Evolutionary conservation across 106 monocot genomes (phyloP).

Genomic region (Dendrobium nobile): DNA sequence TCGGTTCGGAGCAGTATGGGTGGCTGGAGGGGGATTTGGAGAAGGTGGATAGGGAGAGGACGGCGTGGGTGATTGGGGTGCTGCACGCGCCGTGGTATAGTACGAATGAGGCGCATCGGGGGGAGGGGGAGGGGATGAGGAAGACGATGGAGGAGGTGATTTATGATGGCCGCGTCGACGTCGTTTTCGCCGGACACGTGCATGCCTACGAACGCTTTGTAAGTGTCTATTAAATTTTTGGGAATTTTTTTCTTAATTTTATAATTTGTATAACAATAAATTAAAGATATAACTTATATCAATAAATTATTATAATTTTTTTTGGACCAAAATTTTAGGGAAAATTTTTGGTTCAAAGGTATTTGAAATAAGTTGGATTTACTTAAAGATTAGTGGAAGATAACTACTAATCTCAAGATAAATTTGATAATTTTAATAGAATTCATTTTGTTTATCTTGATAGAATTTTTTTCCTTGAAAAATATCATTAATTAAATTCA

Average conservation of each 20-base stretch:
- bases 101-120: slow-evolving; percentile 42
- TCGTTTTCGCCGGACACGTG: slow-evolving; percentile 54
- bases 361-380: too few relatives aligned
- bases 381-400: too few relatives aligned
- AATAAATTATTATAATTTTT: too few relatives aligned
- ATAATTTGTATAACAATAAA: background rate
- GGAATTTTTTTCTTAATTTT: too few relatives aligned
- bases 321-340: too few relatives aligned
- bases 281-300: too few relatives aligned
- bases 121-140: slow-evolving; percentile 58
- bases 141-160: slow-evolving; percentile 38
- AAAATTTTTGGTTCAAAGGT: too few relatives aligned
- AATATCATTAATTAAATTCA: too few relatives aligned
- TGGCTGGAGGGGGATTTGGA: slow-evolving; percentile 40
- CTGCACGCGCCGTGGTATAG: slow-evolving; percentile 93
- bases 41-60: slow-evolving; percentile 34
- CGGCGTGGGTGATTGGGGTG: slow-evolving; percentile 64
- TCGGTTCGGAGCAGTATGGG: slow-evolving; percentile 29
- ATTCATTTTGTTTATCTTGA: too few relatives aligned
- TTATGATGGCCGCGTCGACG: slow-evolving; percentile 34
- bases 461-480: too few relatives aligned
- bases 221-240: background rate
- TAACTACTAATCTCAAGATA: too few relatives aligned
- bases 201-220: slow-evolving; percentile 62
- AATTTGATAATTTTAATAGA: too few relatives aligned